phyloP scores from a whole-genome alignment of 2,329 filamentous ascomycete genomes.

The Teratosphaeria nubilosa region DNA sequence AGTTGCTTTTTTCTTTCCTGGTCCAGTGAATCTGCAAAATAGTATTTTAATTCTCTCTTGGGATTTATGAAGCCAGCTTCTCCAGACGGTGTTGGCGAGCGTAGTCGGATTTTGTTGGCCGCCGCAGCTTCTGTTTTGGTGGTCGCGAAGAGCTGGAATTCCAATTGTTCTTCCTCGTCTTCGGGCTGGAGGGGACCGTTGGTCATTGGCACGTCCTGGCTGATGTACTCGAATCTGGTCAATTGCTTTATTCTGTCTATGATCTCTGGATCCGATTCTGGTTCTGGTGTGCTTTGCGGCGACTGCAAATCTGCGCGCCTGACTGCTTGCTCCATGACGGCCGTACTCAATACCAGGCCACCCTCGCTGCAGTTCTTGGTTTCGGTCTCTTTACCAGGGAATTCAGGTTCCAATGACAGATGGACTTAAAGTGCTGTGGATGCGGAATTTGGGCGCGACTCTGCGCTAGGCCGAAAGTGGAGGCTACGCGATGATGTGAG shows the following conservation, averaged over 20 bases:
- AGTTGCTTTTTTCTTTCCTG: slow-evolving; percentile 1
- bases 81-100: slow-evolving; percentile 2
- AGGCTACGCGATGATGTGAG: background rate
- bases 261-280: slow-evolving; percentile 2
- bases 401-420: background rate
- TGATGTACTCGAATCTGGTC: background rate
- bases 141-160: slow-evolving; percentile 20
- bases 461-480: background rate
- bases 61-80: slow-evolving; percentile 10
- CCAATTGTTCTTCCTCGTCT: slow-evolving; percentile 15
- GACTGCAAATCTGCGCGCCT: slow-evolving; percentile 8
- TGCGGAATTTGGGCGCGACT: background rate
- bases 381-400: no score
- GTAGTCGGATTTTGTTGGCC: slow-evolving; percentile 1
- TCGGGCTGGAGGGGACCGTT: background rate
- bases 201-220: background rate
- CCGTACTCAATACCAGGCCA: background rate
- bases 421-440: background rate
- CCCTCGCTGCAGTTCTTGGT: no score
- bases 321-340: slow-evolving; percentile 8
- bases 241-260: slow-evolving; percentile 5
- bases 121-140: slow-evolving; percentile 3
- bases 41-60: slow-evolving; percentile 9
- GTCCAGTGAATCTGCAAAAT: slow-evolving; percentile 8
- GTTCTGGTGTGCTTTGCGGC: slow-evolving; percentile 5